A percentile compares a stretch with the other conserved stretches of the same genome.
Conservation (phyloP, 768 basidiomycete species). For the Tremella mesenterica region DNA sequence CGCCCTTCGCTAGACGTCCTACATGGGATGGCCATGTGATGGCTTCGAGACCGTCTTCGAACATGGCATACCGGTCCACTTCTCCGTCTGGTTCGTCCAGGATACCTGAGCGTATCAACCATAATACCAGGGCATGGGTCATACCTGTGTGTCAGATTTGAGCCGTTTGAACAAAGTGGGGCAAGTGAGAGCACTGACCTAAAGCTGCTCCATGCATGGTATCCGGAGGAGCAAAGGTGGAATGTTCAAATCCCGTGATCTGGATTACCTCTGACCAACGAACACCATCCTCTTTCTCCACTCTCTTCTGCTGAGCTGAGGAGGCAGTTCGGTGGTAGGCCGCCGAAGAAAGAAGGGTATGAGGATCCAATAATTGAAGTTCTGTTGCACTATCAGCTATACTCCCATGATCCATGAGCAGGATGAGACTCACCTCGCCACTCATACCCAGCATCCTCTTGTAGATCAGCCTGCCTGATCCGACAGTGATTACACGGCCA, state of each 20-base stretch:
- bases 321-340: no score
- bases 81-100: neutral
- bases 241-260: no score
- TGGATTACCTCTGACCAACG: no score
- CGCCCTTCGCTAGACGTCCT: neutral
- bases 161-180: no score
- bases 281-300: no score
- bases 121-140: neutral
- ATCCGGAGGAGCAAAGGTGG: neutral
- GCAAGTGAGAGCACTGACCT: no score
- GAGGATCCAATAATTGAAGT: no score
- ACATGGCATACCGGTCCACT: neutral
- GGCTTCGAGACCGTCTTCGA: neutral
- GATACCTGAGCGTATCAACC: neutral
- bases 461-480: neutral
- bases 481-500: neutral
- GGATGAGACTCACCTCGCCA: neutral
- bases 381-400: no score
- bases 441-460: neutral
- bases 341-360: no score
- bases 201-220: neutral
- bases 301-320: no score
- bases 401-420: no score
- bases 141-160: no score
- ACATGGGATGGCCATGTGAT: slow-evolving; percentile 3